A percentile compares a stretch with the other conserved stretches of the same genome.
phyloP scores from a whole-genome alignment of 148 eudicot genomes.

The Chenopodium berlandieri region DNA sequence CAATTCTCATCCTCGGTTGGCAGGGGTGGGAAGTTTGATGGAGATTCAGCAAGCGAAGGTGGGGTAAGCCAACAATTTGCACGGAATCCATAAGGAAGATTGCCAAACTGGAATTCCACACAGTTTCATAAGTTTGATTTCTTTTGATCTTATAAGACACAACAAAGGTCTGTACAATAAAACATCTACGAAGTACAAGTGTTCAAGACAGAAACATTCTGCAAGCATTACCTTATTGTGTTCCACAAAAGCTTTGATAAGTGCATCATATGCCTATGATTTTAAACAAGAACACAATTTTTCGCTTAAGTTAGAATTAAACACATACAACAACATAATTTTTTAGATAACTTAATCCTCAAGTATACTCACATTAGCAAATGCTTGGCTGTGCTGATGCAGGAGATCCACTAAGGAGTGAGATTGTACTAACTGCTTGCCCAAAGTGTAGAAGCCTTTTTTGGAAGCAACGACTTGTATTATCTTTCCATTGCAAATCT shows the following conservation, averaged over 20 bases:
- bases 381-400: slow-evolving; percentile 98
- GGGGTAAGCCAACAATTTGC: slow-evolving; percentile 96
- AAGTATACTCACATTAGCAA: slow-evolving; percentile 63
- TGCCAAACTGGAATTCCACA: slow-evolving; percentile 73
- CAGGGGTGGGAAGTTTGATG: slow-evolving; percentile 58
- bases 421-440: slow-evolving; percentile 69
- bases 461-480: slow-evolving; percentile 78
- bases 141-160: background rate
- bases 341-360: background rate
- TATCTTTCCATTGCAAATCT: slow-evolving; percentile 93
- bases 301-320: background rate
- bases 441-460: slow-evolving; percentile 83
- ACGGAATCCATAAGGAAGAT: slow-evolving; percentile 97
- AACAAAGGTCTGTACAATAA: background rate
- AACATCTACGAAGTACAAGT: background rate
- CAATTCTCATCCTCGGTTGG: slow-evolving; percentile 87
- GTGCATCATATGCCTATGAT: slow-evolving; percentile 83
- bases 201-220: background rate
- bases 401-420: slow-evolving; percentile 93
- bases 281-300: background rate
- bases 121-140: slow-evolving; percentile 21
- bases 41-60: slow-evolving; percentile 62
- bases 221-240: slow-evolving; percentile 76
- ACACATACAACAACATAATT: background rate
- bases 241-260: slow-evolving; percentile 87